Evolutionary conservation across 768 basidiomycete genomes (phyloP).

Genomic region (Podaxis sp.): DNA sequence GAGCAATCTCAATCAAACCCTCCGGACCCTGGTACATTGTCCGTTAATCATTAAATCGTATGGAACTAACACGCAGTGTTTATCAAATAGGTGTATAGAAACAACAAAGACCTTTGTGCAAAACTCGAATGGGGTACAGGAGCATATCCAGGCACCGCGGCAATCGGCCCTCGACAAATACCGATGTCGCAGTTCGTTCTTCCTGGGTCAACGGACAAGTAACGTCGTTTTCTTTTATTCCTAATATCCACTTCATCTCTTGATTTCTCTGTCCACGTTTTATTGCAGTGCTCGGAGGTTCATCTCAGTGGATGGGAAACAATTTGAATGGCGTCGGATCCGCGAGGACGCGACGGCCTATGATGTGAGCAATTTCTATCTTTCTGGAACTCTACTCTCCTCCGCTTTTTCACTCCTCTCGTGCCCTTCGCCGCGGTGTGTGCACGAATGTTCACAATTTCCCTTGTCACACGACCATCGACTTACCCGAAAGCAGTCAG

Average conservation of each 20-base stretch:
- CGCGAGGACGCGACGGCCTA: constrained; percentile 46
- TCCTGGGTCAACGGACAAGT: constrained; percentile 49
- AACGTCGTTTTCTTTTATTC: constrained; percentile 17
- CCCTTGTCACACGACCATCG: background rate
- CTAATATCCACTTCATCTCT: background rate
- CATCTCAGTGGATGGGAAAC: constrained; percentile 47
- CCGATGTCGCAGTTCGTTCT: constrained; percentile 63
- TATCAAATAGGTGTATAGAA: constrained; percentile 33
- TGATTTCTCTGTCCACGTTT: constrained; percentile 12
- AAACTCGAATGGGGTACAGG: constrained; percentile 48
- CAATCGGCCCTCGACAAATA: constrained; percentile 47
- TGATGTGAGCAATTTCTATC: constrained; percentile 42
- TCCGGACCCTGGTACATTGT: constrained; percentile 45
- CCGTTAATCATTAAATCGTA: constrained; percentile 12
- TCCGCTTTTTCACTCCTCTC: background rate
- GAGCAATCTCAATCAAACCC: constrained; percentile 34
- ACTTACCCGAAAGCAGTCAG: background rate
- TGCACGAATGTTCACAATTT: background rate
- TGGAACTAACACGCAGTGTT: constrained; percentile 11
- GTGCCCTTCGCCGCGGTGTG: background rate
- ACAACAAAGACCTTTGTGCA: constrained; percentile 46
- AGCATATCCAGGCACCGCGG: constrained; percentile 51
- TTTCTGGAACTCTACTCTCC: background rate
- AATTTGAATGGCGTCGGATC: constrained; percentile 64
- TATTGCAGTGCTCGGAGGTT: constrained; percentile 55